A percentile compares a stretch with the other conserved stretches of the same genome.
Conservation (phyloP, 2,329 filamentous ascomycete genomes). For the Aspergillus calidoustus region DNA sequence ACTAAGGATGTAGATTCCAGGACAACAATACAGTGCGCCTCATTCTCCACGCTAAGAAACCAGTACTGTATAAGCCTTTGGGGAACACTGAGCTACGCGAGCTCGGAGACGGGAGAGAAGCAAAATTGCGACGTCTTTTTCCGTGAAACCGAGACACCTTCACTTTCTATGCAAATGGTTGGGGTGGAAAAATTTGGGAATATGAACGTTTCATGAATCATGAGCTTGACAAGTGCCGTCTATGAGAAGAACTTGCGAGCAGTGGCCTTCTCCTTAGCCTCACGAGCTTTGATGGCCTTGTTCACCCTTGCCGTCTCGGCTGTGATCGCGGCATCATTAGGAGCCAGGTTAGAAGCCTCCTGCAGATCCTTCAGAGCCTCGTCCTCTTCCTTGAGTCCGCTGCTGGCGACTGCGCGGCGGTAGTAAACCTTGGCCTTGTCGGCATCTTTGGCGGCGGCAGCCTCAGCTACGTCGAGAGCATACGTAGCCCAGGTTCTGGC, state of each 20-base stretch:
- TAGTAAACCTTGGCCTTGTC: conserved; percentile 91
- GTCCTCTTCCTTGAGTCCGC: conserved; percentile 83
- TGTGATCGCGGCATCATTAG: conserved; percentile 73
- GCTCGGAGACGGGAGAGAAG: conserved; percentile 1
- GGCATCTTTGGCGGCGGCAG: conserved; percentile 66
- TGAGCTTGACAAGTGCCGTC: conserved; percentile 27
- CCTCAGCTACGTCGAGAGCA: conserved; percentile 68
- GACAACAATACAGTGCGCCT: conserved; percentile 16
- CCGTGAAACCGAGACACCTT: neutral
- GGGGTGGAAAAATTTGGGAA: conserved; percentile 19
- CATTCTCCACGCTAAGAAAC: conserved; percentile 19
- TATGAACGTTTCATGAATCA: conserved; percentile 36
- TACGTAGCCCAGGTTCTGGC: conserved; percentile 71
- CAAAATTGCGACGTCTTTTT: neutral
- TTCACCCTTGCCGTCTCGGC: conserved; percentile 80
- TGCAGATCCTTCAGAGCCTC: conserved; percentile 74
- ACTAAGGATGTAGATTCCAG: neutral
- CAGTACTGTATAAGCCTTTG: conserved; percentile 12
- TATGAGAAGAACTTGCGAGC: conserved; percentile 88
- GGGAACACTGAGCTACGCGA: conserved; percentile 6
- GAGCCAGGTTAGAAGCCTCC: conserved; percentile 74
- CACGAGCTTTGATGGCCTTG: conserved; percentile 71
- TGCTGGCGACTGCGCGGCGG: conserved; percentile 76
- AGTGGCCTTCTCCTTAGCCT: conserved; percentile 87
- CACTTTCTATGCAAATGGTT: conserved; percentile 22